phyloP scores from a whole-genome alignment of 106 monocot species.

The Dioscorea zingiberensis region DNA sequence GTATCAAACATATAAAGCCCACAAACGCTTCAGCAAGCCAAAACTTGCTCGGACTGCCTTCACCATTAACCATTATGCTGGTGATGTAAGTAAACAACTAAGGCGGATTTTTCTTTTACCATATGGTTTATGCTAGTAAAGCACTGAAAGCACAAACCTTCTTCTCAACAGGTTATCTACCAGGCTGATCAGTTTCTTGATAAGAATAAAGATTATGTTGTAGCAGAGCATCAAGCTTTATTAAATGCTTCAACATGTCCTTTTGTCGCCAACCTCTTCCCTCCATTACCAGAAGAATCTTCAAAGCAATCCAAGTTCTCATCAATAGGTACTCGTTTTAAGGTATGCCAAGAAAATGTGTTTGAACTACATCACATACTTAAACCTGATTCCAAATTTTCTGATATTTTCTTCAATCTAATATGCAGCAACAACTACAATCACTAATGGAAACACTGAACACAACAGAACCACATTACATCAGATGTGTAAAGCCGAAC shows the following conservation, averaged over 20 bases:
- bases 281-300: conserved; percentile 77
- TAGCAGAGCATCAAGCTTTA: conserved; percentile 91
- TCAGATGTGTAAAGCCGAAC: conserved; percentile 96
- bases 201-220: conserved; percentile 99
- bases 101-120: neutral
- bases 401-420: conserved; percentile 7
- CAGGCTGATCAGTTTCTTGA: conserved; percentile 94
- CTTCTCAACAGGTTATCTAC: conserved; percentile 65
- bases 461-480: conserved; percentile 97
- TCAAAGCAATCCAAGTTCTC: conserved; percentile 94
- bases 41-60: conserved; percentile 92
- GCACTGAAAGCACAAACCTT: conserved; percentile 1
- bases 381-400: neutral
- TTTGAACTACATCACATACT: too few relatives aligned
- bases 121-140: neutral
- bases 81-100: conserved; percentile 60
- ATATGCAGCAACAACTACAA: conserved; percentile 94
- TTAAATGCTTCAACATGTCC: conserved; percentile 57
- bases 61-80: conserved; percentile 95
- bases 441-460: conserved; percentile 93
- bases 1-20: conserved; percentile 91
- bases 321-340: conserved; percentile 94
- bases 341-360: conserved; percentile 30
- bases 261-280: conserved; percentile 88
- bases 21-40: conserved; percentile 96